Evolutionary conservation across 1,139 yeast species (phyloP).

Genomic region (Nakaseomyces bracarensis): DNA sequence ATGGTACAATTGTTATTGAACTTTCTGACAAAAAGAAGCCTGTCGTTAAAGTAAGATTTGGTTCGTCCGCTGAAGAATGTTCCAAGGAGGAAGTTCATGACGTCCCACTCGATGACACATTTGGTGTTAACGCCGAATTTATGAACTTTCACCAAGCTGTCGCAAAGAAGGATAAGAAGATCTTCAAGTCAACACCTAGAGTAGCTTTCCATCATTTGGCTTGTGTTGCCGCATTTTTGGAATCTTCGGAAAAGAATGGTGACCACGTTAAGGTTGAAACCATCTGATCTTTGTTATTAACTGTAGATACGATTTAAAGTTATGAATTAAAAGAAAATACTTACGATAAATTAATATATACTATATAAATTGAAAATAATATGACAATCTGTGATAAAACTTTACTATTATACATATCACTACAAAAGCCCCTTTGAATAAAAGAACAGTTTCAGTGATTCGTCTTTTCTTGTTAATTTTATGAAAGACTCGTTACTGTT

Average conservation of each 20-base stretch:
- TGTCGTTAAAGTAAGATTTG: constrained; percentile 37
- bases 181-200: constrained; percentile 55
- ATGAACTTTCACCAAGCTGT: constrained; percentile 68
- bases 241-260: constrained; percentile 58
- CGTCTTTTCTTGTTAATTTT: too few relatives aligned
- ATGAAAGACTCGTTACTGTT: too few relatives aligned
- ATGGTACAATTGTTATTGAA: constrained; percentile 64
- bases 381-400: too few relatives aligned
- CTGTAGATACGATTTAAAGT: too few relatives aligned
- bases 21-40: constrained; percentile 48
- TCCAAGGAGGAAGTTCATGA: constrained; percentile 39
- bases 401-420: too few relatives aligned
- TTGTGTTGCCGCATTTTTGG: constrained; percentile 72
- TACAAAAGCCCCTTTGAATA: too few relatives aligned
- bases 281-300: too few relatives aligned
- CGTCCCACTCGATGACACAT: constrained; percentile 44
- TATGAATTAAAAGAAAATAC: too few relatives aligned
- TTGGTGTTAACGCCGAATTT: constrained; percentile 64
- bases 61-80: constrained; percentile 40
- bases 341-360: too few relatives aligned
- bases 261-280: constrained; percentile 44
- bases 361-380: too few relatives aligned
- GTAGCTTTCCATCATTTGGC: constrained; percentile 89
- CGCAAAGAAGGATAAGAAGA: constrained; percentile 49
- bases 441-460: too few relatives aligned